Conservation (phyloP, 2,329 filamentous ascomycete species). For the Acarospora socialis region DNA sequence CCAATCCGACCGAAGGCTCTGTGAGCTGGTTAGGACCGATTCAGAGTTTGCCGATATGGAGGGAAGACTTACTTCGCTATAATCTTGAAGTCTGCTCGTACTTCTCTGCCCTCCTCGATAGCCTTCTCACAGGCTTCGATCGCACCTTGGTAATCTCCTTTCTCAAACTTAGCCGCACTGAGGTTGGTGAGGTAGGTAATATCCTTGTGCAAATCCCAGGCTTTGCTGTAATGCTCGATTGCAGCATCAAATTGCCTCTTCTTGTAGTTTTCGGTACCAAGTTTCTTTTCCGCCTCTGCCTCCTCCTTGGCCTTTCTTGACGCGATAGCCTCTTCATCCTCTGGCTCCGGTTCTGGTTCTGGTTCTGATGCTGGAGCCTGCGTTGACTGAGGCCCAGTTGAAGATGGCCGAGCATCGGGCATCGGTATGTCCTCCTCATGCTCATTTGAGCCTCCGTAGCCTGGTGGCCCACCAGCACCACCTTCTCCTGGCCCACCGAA, state of each 20-base stretch:
- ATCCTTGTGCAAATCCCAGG: constrained; percentile 89
- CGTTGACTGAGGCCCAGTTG: constrained; percentile 25
- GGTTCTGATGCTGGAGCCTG: constrained; percentile 39
- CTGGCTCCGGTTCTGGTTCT: constrained; percentile 49
- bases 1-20: constrained; percentile 86
- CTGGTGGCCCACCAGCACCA: constrained; percentile 26
- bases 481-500: constrained; percentile 42
- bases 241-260: constrained; percentile 93
- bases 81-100: constrained; percentile 93
- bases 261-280: constrained; percentile 94
- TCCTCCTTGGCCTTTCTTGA: constrained; percentile 85
- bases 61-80: constrained; percentile 60
- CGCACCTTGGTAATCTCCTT: constrained; percentile 79
- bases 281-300: constrained; percentile 85
- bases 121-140: constrained; percentile 82
- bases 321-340: constrained; percentile 70
- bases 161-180: constrained; percentile 86
- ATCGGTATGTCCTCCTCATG: constrained; percentile 62
- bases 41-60: neutral
- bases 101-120: constrained; percentile 73
- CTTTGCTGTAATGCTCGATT: constrained; percentile 86
- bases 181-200: constrained; percentile 97
- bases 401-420: constrained; percentile 48
- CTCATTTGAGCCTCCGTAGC: constrained; percentile 28
- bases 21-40: constrained; percentile 11